phyloP scores from a whole-genome alignment of 2,329 filamentous ascomycete genomes.

The Alternaria ethzedia region DNA sequence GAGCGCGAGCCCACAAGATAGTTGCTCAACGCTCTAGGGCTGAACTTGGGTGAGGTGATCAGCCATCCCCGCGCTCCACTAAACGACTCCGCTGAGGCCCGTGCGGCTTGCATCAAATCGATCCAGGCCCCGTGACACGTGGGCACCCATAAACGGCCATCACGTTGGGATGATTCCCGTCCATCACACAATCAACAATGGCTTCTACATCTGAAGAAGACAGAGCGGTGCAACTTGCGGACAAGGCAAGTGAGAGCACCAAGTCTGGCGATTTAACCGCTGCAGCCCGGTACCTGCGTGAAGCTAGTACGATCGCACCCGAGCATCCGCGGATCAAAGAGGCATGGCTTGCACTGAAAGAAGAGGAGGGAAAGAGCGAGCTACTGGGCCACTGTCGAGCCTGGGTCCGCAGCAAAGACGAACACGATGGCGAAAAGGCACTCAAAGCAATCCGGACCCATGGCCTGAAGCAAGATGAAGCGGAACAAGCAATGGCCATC shows the following conservation, averaged over 20 bases:
- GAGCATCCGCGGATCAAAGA: constrained; percentile 50
- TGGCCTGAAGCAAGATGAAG: constrained; percentile 47
- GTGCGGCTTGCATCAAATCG: constrained; percentile 21
- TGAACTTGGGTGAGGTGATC: neutral
- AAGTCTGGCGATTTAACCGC: constrained; percentile 44
- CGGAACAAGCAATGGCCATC: constrained; percentile 49
- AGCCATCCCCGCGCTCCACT: constrained; percentile 10
- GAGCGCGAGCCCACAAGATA: too few species aligned
- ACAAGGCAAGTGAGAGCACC: constrained; percentile 35
- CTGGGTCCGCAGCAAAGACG: constrained; percentile 45
- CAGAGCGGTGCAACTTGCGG: constrained; percentile 39
- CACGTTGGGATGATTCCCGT: constrained; percentile 23
- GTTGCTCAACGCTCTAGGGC: neutral
- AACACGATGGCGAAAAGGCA: constrained; percentile 51
- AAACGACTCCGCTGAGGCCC: constrained; percentile 17
- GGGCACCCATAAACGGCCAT: constrained; percentile 15
- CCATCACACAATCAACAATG: constrained; percentile 28
- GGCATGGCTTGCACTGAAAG: constrained; percentile 49
- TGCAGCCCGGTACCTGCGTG: constrained; percentile 51
- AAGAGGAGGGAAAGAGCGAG: constrained; percentile 46
- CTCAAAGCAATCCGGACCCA: constrained; percentile 34
- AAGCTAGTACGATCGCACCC: constrained; percentile 54
- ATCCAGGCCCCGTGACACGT: constrained; percentile 24
- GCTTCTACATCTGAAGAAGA: constrained; percentile 35
- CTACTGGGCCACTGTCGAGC: constrained; percentile 42